Percentiles rank a stretch among this genome's conserved stretches.
These are phyloP conservation scores for Naumovozyma dairenensis DNA, from an alignment of 805 yeast species.

Conservation along the genomic window DNA sequence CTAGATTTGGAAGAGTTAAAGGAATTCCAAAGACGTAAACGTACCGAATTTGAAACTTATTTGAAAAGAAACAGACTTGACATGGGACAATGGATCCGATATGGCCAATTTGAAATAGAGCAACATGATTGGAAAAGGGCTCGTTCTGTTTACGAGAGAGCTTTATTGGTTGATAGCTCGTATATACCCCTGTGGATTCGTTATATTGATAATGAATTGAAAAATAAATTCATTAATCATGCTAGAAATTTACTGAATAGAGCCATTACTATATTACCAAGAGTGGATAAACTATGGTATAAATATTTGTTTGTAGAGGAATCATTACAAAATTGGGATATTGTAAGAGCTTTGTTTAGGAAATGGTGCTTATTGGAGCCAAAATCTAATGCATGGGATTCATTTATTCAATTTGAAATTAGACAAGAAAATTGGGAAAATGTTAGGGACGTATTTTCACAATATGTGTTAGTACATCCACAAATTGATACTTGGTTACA, in stretches of 20 bases:
- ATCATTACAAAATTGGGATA: constrained; percentile 50
- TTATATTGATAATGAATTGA: constrained; percentile 70
- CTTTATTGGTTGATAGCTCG: constrained; percentile 63
- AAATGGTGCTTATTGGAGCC: constrained; percentile 83
- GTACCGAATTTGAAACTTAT: constrained; percentile 82
- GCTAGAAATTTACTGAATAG: constrained; percentile 80
- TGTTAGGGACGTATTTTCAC: constrained; percentile 48
- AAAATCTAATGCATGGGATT: constrained; percentile 54
- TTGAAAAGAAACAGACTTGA: constrained; percentile 74
- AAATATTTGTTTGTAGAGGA: constrained; percentile 77
- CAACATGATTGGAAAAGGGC: constrained; percentile 74
- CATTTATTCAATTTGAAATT: constrained; percentile 63
- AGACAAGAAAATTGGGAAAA: constrained; percentile 51
- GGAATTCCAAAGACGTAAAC: constrained; percentile 63
- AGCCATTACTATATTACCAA: constrained; percentile 63
- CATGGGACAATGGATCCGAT: constrained; percentile 82
- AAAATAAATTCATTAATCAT: constrained; percentile 66
- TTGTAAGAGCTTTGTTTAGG: constrained; percentile 57
- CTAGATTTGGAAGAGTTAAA: constrained; percentile 72
- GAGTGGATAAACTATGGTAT: constrained; percentile 81
- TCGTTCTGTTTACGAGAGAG: constrained; percentile 80
- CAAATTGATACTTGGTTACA: constrained; percentile 52
- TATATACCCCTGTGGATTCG: constrained; percentile 80
- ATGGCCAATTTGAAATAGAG: constrained; percentile 78
- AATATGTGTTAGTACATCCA: constrained; percentile 47